phyloP scores from a whole-genome alignment of 2,329 filamentous ascomycete species.

The Furcasterigmium sp. region DNA sequence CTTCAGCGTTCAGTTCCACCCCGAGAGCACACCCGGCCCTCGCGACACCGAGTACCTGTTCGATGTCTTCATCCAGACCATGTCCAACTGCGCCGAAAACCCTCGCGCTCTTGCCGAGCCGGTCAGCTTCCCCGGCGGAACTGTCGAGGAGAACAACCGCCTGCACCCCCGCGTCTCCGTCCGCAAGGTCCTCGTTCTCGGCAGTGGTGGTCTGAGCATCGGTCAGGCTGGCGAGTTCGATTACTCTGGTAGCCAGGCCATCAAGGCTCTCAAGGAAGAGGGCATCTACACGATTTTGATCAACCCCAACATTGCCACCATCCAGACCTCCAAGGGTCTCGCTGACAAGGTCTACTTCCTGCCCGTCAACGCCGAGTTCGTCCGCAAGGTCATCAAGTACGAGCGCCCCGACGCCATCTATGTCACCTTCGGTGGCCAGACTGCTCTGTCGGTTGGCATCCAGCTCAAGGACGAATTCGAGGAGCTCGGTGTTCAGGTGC shows the following conservation, averaged over 20 bases:
- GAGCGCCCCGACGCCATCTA: conserved; percentile 96
- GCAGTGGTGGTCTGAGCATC: conserved; percentile 92
- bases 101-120: conserved; percentile 62
- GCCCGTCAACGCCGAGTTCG: conserved; percentile 93
- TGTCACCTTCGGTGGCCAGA: conserved; percentile 96
- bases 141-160: conserved; percentile 70
- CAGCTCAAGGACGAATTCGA: conserved; percentile 97
- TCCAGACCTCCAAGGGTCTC: conserved; percentile 95
- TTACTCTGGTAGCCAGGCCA: conserved; percentile 96
- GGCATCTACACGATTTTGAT: conserved; percentile 97
- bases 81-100: conserved; percentile 66
- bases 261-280: conserved; percentile 97
- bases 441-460: conserved; percentile 92
- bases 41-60: conserved; percentile 96
- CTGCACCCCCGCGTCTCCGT: conserved; percentile 74
- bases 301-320: conserved; percentile 98
- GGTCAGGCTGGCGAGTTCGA: conserved; percentile 98
- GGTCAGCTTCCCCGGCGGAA: conserved; percentile 84
- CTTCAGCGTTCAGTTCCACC: conserved; percentile 99
- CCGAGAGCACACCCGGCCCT: conserved; percentile 92
- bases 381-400: conserved; percentile 93
- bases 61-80: conserved; percentile 89
- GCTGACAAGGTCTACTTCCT: conserved; percentile 99
- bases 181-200: conserved; percentile 92
- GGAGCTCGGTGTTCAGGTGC: conserved; percentile 82